A percentile compares a stretch with the other conserved stretches of the same genome.
Evolutionary conservation across 371 early-diverging fungal species (phyloP).

Genomic region (Zopfochytrium polystomum): DNA sequence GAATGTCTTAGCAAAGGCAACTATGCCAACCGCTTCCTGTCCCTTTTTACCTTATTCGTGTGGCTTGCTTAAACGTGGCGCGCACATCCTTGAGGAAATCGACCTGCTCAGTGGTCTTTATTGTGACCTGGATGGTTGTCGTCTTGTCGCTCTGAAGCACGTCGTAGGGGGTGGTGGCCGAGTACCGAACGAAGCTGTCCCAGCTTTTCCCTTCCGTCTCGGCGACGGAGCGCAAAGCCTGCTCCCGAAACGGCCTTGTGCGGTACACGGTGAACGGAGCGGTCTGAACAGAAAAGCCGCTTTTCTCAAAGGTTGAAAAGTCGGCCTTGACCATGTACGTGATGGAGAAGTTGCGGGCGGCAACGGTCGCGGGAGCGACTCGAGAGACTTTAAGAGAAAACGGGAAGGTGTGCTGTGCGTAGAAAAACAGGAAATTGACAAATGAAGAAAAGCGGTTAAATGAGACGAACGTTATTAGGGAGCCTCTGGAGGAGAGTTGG

Average conservation of each 20-base stretch:
- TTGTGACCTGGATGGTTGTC: background rate
- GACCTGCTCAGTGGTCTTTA: background rate
- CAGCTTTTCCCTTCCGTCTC: background rate
- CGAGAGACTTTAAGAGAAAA: background rate
- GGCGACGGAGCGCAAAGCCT: background rate
- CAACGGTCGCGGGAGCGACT: background rate
- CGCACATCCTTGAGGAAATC: background rate
- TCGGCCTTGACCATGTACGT: background rate
- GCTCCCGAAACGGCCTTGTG: background rate
- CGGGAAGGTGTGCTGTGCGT: background rate
- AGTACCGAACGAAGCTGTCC: background rate
- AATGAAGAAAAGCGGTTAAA: background rate
- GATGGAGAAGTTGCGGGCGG: background rate
- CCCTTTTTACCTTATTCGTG: too few relatives aligned
- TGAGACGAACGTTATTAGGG: background rate
- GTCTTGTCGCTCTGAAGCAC: background rate
- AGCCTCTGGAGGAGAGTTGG: background rate
- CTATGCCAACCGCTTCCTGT: too few relatives aligned
- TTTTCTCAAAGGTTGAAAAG: background rate
- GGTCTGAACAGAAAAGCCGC: background rate
- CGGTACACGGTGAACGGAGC: background rate
- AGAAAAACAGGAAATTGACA: too few relatives aligned
- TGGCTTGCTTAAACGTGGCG: background rate
- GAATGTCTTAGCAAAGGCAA: too few relatives aligned
- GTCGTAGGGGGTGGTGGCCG: background rate